Evolutionary conservation across 768 basidiomycete genomes (phyloP).

Genomic region (Coprinopsis sp.): DNA sequence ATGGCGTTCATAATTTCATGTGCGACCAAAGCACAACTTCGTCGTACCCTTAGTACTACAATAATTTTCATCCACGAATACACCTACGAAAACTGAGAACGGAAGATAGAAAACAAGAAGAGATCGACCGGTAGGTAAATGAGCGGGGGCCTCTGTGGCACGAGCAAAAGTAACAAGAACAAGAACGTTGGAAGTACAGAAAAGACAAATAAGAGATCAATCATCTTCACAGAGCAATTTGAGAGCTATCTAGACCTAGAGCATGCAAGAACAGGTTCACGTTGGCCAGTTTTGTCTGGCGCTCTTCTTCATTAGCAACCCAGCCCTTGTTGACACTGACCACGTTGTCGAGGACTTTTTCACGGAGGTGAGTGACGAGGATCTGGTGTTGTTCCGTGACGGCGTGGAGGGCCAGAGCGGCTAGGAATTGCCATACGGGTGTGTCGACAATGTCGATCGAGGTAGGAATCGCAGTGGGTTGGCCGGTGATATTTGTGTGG

Average conservation of each 20-base stretch:
- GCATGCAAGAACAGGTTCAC: conserved; percentile 90
- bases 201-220: background rate
- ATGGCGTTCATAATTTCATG: conserved; percentile 6
- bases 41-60: conserved; percentile 1
- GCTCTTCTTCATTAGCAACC: conserved; percentile 67
- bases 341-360: conserved; percentile 92
- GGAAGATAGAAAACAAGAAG: conserved; percentile 2
- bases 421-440: conserved; percentile 93
- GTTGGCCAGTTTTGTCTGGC: conserved; percentile 78
- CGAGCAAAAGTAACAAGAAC: background rate
- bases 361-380: conserved; percentile 79
- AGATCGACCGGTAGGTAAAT: conserved; percentile 5
- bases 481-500: conserved; percentile 25
- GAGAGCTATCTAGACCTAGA: conserved; percentile 62
- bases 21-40: background rate
- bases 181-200: background rate
- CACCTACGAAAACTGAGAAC: background rate
- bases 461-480: conserved; percentile 28
- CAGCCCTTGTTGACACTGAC: conserved; percentile 72
- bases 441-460: conserved; percentile 71
- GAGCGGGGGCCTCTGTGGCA: background rate
- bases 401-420: conserved; percentile 82
- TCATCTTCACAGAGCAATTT: conserved; percentile 54
- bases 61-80: conserved; percentile 5
- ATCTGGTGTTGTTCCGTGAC: conserved; percentile 83